Conservation (phyloP, 2,329 filamentous ascomycete genomes). For the Ustulina deusta region DNA sequence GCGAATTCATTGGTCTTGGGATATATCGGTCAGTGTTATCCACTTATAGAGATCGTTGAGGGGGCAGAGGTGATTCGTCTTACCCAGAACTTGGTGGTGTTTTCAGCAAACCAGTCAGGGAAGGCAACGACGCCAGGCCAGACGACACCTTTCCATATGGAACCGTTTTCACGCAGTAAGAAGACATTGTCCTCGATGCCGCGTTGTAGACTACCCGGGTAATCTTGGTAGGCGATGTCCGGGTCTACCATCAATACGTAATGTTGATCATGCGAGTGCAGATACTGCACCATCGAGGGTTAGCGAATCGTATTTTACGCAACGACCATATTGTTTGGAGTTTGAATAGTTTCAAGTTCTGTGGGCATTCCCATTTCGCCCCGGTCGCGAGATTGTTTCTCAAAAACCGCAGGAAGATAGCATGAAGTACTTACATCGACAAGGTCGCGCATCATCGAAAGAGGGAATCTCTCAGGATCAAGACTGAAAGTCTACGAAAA, state of each 20-base stretch:
- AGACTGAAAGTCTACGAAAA: constrained; percentile 68
- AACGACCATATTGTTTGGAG: neutral
- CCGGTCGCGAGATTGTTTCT: neutral
- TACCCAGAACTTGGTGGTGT: constrained; percentile 71
- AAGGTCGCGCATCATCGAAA: constrained; percentile 72
- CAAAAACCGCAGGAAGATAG: neutral
- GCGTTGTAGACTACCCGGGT: constrained; percentile 54
- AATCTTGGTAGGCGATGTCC: constrained; percentile 65
- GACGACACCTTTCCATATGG: constrained; percentile 72
- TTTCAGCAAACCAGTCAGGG: constrained; percentile 80
- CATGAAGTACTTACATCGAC: constrained; percentile 56
- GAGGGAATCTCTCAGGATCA: constrained; percentile 72
- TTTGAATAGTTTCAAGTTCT: neutral
- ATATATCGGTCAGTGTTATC: neutral
- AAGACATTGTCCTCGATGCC: constrained; percentile 61
- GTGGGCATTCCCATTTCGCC: neutral
- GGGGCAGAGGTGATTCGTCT: neutral
- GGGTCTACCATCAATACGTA: constrained; percentile 86
- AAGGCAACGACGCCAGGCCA: constrained; percentile 81
- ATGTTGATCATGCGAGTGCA: constrained; percentile 75
- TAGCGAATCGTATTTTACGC: constrained; percentile 3
- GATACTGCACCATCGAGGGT: constrained; percentile 53
- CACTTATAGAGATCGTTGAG: neutral
- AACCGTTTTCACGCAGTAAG: constrained; percentile 66
- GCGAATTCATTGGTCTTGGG: constrained; percentile 70